phyloP scores from a whole-genome alignment of 2,329 filamentous ascomycete genomes.

The Aspergillus brunneoviolaceus region DNA sequence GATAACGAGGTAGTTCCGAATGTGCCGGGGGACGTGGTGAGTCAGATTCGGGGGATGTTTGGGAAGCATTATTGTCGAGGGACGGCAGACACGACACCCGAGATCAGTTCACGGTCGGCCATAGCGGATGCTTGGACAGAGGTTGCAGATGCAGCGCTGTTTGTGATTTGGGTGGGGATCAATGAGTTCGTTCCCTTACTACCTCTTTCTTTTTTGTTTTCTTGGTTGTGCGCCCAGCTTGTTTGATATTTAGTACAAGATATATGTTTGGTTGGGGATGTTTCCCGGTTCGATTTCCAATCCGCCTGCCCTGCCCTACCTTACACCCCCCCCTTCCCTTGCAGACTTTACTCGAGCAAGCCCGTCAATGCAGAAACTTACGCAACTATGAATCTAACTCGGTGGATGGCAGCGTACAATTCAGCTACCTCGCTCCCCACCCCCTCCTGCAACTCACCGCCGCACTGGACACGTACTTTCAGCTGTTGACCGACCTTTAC shows the following conservation, averaged over 20 bases:
- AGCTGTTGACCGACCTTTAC: background rate
- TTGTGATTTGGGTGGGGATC: background rate
- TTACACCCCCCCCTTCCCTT: background rate
- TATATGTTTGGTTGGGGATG: too few relatives aligned
- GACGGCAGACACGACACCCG: background rate
- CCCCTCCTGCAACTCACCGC: background rate
- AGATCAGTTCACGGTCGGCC: too few relatives aligned
- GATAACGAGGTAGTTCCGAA: background rate
- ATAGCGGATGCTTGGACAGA: background rate
- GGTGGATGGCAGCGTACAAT: background rate
- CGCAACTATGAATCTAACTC: too few relatives aligned
- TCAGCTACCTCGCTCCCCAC: background rate
- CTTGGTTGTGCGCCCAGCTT: background rate
- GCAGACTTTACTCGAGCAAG: background rate
- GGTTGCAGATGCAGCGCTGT: background rate
- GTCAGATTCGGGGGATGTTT: background rate
- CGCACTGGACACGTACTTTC: background rate
- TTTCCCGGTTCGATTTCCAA: background rate
- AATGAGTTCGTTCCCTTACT: background rate
- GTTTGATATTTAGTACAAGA: too few relatives aligned
- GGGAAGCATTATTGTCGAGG: background rate
- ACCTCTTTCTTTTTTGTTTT: background rate
- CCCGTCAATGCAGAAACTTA: too few relatives aligned
- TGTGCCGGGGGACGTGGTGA: slow-evolving; percentile 2
- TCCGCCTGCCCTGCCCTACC: too few relatives aligned